Evolutionary conservation across 495 filamentous ascomycete genomes (phyloP), one percentile per base, ranked within the genome.

Genomic region (Podospora australis): DNA sequence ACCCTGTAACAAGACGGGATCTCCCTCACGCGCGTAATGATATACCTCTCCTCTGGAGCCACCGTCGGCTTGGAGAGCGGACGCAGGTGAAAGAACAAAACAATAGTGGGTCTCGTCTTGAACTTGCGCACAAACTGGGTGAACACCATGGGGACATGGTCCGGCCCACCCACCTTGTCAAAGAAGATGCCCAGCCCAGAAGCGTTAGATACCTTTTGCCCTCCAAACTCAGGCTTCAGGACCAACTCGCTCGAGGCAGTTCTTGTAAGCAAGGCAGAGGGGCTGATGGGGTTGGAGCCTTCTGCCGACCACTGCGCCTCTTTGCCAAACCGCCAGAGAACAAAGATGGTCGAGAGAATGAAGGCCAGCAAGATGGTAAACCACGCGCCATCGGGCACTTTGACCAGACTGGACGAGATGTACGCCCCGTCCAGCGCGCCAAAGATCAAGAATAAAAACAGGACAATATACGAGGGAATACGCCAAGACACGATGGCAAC

Each of bases 281-380:
- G 67, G 14, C 70, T 66, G 39, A 84, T 68, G 0, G 73, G 70
- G 48, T 83, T 80, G 23, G 68, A 63, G 1, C 66, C 71, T 59
- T 88, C 84, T 6, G 83, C 75, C 16, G 51, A 61, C 84, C 84
- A 88, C 59, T 88, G 84, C 34, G 77, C 72, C 48, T 86, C 80
- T 60, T 88, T 87, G 13, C 84, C 84, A 49, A 78, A 87, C 23
- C 84, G 78, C 84, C 84, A 88, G 29, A 87, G 67, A 25, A 87
- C 65, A 52, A 87, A 81, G 30, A 86, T 60, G 44, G 61, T 65
- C 0, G 79, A 73, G 3, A 87, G 69, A 5, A 85, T 61, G 4
- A 66, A 57, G 0, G 81, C 73, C 19, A 88, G 73, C 1, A 78
- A 56, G 20, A 88, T 57, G 1, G 84, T 87, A 52, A 88, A 85